phyloP scores from a whole-genome alignment of 495 filamentous ascomycete genomes.

The Aspergillus saccharolyticus region DNA sequence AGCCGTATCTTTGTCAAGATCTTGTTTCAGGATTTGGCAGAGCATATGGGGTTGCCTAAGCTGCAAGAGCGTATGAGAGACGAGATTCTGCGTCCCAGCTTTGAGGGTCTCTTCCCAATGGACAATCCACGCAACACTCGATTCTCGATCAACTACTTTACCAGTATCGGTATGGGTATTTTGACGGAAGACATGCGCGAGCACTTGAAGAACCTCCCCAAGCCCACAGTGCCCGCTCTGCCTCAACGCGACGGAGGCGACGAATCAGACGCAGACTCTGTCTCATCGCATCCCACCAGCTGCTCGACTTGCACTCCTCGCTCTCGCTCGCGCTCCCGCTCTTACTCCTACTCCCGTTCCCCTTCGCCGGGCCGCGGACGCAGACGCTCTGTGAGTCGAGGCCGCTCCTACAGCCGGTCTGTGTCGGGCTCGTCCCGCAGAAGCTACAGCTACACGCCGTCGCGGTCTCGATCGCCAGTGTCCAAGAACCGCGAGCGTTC shows the following conservation, averaged over 20 bases:
- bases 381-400: conserved; percentile 22
- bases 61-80: conserved; percentile 72
- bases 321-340: conserved; percentile 32
- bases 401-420: conserved; percentile 36
- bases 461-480: conserved; percentile 30
- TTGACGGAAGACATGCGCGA: conserved; percentile 95
- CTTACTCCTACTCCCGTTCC: conserved; percentile 37
- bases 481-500: conserved; percentile 27
- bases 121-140: conserved; percentile 85
- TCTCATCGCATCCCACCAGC: conserved; percentile 56
- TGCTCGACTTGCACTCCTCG: conserved; percentile 40
- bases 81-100: conserved; percentile 68
- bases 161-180: conserved; percentile 88
- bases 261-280: conserved; percentile 53
- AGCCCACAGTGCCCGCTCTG: conserved; percentile 65
- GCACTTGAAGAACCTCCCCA: conserved; percentile 77
- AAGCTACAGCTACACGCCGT: conserved; percentile 37
- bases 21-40: conserved; percentile 84
- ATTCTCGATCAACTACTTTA: conserved; percentile 99
- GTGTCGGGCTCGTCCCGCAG: conserved; percentile 33
- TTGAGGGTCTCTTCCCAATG: conserved; percentile 80
- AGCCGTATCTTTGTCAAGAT: conserved; percentile 98
- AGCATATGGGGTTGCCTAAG: conserved; percentile 78
- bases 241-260: conserved; percentile 49
- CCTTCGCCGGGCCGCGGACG: conserved; percentile 30